A percentile compares a stretch with the other conserved stretches of the same genome.
phyloP scores from a whole-genome alignment of 495 filamentous ascomycete genomes.

The Rostrohypoxylon terebratum region DNA sequence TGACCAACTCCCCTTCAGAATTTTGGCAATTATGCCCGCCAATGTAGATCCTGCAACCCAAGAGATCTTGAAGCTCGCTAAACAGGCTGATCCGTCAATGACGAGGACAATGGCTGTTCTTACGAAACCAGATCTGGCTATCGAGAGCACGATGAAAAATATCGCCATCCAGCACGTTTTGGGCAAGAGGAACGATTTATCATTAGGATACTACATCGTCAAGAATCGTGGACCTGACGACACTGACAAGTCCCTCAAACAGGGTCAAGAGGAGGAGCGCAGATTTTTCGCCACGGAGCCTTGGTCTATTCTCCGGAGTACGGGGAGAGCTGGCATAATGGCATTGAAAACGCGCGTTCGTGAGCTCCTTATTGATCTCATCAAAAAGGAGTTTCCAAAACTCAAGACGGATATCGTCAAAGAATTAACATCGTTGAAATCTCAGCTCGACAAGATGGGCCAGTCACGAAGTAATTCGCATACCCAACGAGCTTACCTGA shows the following conservation, averaged over 20 bases:
- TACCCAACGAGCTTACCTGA: conserved; percentile 50
- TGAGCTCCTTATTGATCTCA: conserved; percentile 58
- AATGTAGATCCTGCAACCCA: conserved; percentile 71
- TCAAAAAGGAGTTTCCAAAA: conserved; percentile 64
- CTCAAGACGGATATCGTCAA: conserved; percentile 61
- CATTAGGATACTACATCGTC: conserved; percentile 67
- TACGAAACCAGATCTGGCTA: conserved; percentile 69
- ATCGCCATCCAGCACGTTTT: conserved; percentile 61
- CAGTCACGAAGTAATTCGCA: conserved; percentile 35
- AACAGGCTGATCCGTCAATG: conserved; percentile 59
- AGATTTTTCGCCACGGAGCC: conserved; percentile 51
- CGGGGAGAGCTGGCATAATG: conserved; percentile 62
- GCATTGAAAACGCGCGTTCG: conserved; percentile 60
- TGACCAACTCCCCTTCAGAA: conserved; percentile 47
- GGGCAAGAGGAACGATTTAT: conserved; percentile 53
- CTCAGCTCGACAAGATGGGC: conserved; percentile 58
- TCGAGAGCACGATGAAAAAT: conserved; percentile 61
- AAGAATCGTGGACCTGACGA: conserved; percentile 64
- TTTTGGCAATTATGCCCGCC: conserved; percentile 68
- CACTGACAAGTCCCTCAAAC: conserved; percentile 36
- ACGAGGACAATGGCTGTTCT: conserved; percentile 67
- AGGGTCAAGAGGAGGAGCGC: conserved; percentile 52
- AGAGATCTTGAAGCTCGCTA: conserved; percentile 67
- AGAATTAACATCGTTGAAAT: conserved; percentile 51
- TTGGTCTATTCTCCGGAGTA: conserved; percentile 59